Conservation (phyloP, 1,284 basidiomycete species). For the Cronartium quercuum region DNA sequence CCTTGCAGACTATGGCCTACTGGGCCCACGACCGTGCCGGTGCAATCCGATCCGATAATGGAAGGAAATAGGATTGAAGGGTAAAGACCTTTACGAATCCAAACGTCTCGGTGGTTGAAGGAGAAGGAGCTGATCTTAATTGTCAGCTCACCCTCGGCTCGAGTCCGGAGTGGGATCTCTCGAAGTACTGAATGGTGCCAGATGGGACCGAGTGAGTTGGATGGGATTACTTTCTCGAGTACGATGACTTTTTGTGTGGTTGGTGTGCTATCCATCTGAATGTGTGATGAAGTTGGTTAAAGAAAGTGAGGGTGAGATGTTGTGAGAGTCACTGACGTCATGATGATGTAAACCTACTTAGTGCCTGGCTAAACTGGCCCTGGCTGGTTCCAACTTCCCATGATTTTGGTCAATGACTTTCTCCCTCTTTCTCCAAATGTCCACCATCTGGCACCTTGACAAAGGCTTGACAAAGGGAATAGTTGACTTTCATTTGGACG, state of each 20-base stretch:
- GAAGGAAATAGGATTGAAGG: background rate
- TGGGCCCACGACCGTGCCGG: slow-evolving; percentile 2
- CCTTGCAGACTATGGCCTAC: background rate
- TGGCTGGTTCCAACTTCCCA: no score
- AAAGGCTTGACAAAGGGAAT: no score
- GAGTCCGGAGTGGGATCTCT: background rate
- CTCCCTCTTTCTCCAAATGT: no score
- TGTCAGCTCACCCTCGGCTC: background rate
- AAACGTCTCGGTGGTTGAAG: slow-evolving; percentile 29
- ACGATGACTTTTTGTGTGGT: background rate
- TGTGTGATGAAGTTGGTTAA: background rate
- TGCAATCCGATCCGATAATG: slow-evolving; percentile 28
- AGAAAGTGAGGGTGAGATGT: no score
- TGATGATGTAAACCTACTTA: no score
- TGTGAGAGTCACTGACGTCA: no score
- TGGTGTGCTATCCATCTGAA: background rate
- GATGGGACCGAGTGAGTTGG: background rate
- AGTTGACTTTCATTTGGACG: no score
- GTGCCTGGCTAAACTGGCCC: no score
- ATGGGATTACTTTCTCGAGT: background rate
- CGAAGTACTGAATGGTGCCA: background rate
- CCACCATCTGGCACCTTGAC: no score
- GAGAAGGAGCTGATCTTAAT: slow-evolving; percentile 13
- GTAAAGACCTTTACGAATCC: slow-evolving; percentile 19
- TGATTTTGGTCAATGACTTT: no score